Conservation (phyloP, 2,329 filamentous ascomycete genomes). For the Arachnomyces sp. region DNA sequence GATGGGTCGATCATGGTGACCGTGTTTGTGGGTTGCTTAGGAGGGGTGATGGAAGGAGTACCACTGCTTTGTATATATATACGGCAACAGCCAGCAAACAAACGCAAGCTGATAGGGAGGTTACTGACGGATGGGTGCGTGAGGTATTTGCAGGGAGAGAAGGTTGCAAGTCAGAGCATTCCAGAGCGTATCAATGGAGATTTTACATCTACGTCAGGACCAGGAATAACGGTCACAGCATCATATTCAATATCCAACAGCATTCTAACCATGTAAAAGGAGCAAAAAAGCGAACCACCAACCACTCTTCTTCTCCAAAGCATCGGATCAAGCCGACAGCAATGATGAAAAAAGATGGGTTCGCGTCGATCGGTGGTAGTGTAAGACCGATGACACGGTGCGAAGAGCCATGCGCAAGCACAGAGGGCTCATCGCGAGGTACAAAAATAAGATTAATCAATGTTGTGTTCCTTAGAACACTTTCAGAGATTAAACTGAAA, state of each 20-base stretch:
- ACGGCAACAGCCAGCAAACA: background rate
- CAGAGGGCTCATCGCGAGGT: slow-evolving; percentile 50
- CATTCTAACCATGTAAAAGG: background rate
- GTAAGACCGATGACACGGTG: slow-evolving; percentile 70
- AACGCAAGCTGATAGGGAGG: too few relatives aligned
- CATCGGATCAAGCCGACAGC: slow-evolving; percentile 42
- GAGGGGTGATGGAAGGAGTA: slow-evolving; percentile 7
- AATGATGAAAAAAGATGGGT: slow-evolving; percentile 45
- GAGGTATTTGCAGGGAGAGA: too few relatives aligned
- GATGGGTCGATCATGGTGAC: slow-evolving; percentile 62
- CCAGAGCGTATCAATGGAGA: too few relatives aligned
- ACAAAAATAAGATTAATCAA: slow-evolving; percentile 81
- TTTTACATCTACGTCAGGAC: too few relatives aligned
- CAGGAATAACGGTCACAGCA: too few relatives aligned
- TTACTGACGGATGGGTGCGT: too few relatives aligned
- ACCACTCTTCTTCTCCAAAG: slow-evolving; percentile 47
- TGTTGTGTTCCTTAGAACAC: slow-evolving; percentile 61
- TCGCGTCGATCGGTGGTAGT: slow-evolving; percentile 68
- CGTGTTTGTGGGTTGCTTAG: slow-evolving; percentile 3
- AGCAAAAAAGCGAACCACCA: background rate
- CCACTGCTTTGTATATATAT: slow-evolving; percentile 12
- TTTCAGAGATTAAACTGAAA: slow-evolving; percentile 97
- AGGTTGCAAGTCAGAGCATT: too few relatives aligned
- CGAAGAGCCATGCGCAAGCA: slow-evolving; percentile 59
- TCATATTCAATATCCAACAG: too few relatives aligned